Percentiles rank a stretch among this genome's conserved stretches.
Conservation (phyloP, 164 flowering plant genomes). For the Amborella trichopoda region DNA sequence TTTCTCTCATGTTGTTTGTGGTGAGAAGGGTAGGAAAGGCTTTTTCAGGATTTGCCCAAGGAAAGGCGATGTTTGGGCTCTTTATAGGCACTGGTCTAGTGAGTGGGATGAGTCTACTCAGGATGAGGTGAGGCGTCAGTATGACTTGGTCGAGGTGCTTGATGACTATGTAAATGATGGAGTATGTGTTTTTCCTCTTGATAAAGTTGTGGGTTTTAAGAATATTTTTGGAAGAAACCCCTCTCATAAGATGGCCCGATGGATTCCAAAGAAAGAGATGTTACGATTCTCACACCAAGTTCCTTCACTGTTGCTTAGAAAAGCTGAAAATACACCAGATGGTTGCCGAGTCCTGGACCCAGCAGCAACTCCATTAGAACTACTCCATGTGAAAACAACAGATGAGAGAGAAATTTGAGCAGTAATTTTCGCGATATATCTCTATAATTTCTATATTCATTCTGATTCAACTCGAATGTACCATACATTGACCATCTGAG, state of each 20-base stretch:
- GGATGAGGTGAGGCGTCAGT: constrained; percentile 55
- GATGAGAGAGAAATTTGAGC: constrained; percentile 1
- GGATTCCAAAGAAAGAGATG: constrained; percentile 84
- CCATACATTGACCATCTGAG: too few relatives aligned
- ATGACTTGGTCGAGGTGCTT: constrained; percentile 89
- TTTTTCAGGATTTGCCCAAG: constrained; percentile 60
- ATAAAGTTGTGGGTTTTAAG: constrained; percentile 60
- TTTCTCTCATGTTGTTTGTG: constrained; percentile 64
- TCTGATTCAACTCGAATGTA: too few relatives aligned
- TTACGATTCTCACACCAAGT: constrained; percentile 87
- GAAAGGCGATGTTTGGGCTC: constrained; percentile 84
- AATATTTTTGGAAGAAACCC: constrained; percentile 49
- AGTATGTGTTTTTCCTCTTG: constrained; percentile 47
- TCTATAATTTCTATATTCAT: too few relatives aligned
- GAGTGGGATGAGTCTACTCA: constrained; percentile 64
- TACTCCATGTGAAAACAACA: constrained; percentile 39
- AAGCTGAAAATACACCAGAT: constrained; percentile 47
- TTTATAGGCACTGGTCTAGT: constrained; percentile 73
- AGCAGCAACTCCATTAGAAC: constrained; percentile 83
- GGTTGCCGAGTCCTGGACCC: constrained; percentile 98
- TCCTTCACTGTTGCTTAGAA: constrained; percentile 61
- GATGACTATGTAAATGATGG: constrained; percentile 68
- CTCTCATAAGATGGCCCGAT: constrained; percentile 25
- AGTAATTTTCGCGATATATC: too few relatives aligned
- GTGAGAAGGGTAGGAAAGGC: constrained; percentile 64